phyloP scores from a whole-genome alignment of 129 eudicot species.

The Helichrysum umbraculigerum region DNA sequence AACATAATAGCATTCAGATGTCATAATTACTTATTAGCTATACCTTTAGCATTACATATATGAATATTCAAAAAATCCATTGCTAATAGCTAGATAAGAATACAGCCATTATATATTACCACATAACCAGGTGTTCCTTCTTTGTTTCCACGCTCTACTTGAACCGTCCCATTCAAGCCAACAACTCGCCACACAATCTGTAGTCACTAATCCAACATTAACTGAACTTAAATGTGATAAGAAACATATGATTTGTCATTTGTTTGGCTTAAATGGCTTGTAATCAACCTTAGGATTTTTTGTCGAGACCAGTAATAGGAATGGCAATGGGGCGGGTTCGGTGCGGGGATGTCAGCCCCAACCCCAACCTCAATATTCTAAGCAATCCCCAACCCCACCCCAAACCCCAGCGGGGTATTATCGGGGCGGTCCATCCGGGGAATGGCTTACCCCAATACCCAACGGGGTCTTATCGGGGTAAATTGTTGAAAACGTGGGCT shows the following conservation, averaged over 20 bases:
- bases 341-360: no score
- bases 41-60: background rate
- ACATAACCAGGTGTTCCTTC: constrained; percentile 75
- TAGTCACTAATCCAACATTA: background rate
- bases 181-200: constrained; percentile 88
- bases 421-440: no score
- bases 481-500: no score
- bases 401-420: no score
- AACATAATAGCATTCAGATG: background rate
- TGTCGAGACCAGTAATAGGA: constrained; percentile 35
- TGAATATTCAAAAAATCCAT: background rate
- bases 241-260: no score
- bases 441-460: no score
- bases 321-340: no score
- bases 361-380: no score
- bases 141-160: constrained; percentile 77
- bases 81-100: background rate
- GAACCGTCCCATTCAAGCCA: constrained; percentile 81
- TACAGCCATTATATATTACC: constrained; percentile 34
- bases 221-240: background rate
- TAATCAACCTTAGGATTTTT: constrained; percentile 34
- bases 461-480: no score
- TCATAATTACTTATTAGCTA: background rate
- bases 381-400: no score
- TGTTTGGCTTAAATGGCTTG: background rate